Conservation (phyloP, 2,329 filamentous ascomycete species). For the Aureobasidium musti region DNA sequence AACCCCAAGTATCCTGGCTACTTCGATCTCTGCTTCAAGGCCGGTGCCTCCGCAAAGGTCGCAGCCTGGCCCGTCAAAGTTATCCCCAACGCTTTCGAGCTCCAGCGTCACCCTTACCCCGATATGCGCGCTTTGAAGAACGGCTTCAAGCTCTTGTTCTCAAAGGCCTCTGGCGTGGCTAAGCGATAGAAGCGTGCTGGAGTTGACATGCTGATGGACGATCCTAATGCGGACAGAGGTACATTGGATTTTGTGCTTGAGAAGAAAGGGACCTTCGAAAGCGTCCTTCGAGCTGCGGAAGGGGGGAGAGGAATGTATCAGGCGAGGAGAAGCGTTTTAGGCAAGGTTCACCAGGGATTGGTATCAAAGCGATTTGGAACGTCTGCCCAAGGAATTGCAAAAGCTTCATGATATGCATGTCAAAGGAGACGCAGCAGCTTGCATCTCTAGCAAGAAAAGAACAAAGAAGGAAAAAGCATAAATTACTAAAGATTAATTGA, state of each 20-base stretch:
- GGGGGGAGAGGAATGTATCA: neutral
- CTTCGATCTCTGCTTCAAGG: constrained; percentile 96
- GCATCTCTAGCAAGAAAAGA: too few relatives aligned
- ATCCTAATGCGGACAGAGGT: neutral
- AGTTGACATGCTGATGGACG: neutral
- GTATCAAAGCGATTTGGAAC: neutral
- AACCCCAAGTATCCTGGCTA: constrained; percentile 90
- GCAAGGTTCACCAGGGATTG: neutral
- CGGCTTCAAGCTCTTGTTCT: constrained; percentile 89
- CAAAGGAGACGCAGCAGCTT: too few relatives aligned
- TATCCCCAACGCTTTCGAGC: constrained; percentile 88
- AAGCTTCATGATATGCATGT: neutral
- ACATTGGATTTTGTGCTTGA: neutral
- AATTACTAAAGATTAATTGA: too few relatives aligned
- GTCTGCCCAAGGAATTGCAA: neutral
- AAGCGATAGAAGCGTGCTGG: constrained; percentile 14
- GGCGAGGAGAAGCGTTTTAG: neutral
- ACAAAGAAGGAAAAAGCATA: neutral
- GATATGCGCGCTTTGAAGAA: constrained; percentile 96
- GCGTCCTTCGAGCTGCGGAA: neutral
- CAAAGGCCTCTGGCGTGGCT: constrained; percentile 37
- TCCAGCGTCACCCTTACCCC: constrained; percentile 85
- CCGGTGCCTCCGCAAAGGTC: constrained; percentile 70
- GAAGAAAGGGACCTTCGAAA: neutral
- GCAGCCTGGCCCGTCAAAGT: constrained; percentile 85